phyloP scores from a whole-genome alignment of 192 early-diverging fungal genomes.

The Entomortierella lignicola region DNA sequence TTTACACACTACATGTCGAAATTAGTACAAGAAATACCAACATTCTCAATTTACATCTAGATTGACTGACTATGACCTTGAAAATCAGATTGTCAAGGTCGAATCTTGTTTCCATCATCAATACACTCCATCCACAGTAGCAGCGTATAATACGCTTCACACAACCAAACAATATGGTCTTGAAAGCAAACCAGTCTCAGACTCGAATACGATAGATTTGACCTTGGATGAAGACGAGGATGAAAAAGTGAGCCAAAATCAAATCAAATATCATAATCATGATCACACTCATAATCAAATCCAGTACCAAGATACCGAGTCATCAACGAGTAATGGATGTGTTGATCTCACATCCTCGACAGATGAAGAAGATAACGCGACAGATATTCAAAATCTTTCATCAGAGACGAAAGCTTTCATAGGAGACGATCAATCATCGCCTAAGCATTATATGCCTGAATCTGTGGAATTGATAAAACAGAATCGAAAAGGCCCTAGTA shows the following conservation, averaged over 20 bases:
- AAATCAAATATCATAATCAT: too few relatives aligned
- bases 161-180: neutral
- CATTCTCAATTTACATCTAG: neutral
- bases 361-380: conserved; percentile 14
- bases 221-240: conserved; percentile 5
- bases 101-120: conserved; percentile 32
- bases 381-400: neutral
- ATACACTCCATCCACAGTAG: neutral
- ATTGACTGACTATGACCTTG: conserved; percentile 12
- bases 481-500: neutral
- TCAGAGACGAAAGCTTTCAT: neutral
- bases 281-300: neutral
- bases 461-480: neutral
- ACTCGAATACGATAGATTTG: conserved; percentile 6
- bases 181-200: neutral
- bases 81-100: conserved; percentile 2
- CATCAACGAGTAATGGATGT: neutral
- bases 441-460: neutral
- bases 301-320: neutral
- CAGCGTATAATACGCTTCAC: neutral
- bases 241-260: too few relatives aligned
- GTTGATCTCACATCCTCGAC: conserved; percentile 21
- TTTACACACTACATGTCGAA: too few relatives aligned
- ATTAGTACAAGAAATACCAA: neutral
- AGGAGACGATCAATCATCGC: neutral